Base-by-base conservation (phyloP, 2,329 filamentous ascomycete species). In the Tolypocladium ovalisporum region DNA sequence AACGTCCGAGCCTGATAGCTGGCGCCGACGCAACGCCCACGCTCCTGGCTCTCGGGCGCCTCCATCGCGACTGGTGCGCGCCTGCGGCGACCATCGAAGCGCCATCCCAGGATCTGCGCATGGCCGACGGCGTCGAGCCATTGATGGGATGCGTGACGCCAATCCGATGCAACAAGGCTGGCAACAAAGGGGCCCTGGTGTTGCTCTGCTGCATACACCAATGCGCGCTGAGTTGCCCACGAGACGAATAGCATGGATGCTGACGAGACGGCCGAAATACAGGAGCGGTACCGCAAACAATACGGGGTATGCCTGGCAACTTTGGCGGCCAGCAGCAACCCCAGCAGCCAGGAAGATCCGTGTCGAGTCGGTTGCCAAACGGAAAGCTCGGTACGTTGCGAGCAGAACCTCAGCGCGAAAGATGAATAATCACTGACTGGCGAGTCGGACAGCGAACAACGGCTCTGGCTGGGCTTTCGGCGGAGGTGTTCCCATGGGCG, bases 381-480 rank as follows among this genome's bases (percentile, higher is more conserved):
- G 83, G 83, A 57, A 87, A 87, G 71, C 72, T 85, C 77, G 80
- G 84, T 86, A 69, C 54, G 49, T 29, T 29, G 12, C 22, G 32
- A 53, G 42, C 5, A n/a, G 27, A 44, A 24, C 24, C 53, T 47
- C 22, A 29, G 54, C 22, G 47, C 47, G 35, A 19, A 22, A 22
- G 42, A 32, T 54, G 52, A 58, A 52, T 54, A 39, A 42, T n/a
- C 55, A 55, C 58, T 63, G 57, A 64, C 59, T 47, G 56, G 51
- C 27, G 36, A 22, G 5, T n/a, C 19, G 56, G n/a, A 65, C 70
- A 76, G 78, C 72, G 64, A 79, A 75, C 65, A 82, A 78, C 63
- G 75, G 71, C 56, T 74, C 76, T 59, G 81, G 81, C 60, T 87
- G 84, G 84, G 80, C 80, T 15, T 86, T 86, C 72, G 80, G 82